Evolutionary conservation across 176 grass and related monocot genomes (phyloP).

Genomic region (Chrysopogon serrulatus): DNA sequence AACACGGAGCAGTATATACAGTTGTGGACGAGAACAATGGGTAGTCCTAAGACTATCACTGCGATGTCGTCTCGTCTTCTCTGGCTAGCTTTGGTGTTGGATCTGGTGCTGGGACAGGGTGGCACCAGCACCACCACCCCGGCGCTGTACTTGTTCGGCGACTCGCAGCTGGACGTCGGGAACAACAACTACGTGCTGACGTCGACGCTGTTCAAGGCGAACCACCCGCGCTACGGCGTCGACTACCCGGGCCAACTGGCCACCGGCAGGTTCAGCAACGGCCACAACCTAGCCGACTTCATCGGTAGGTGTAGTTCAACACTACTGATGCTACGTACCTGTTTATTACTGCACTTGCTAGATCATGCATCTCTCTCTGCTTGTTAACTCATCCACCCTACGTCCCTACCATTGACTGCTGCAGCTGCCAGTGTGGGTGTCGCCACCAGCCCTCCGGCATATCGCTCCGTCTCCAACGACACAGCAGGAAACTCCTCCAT

Average conservation of each 20-base stretch:
- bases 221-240: conserved; percentile 55
- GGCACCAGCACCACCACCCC: not conserved
- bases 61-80: not conserved
- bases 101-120: not conserved
- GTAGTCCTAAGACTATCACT: too few species aligned
- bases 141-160: conserved; percentile 63
- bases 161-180: conserved; percentile 59
- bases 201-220: conserved; percentile 25
- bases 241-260: conserved; percentile 45
- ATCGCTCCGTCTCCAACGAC: conserved; percentile 25
- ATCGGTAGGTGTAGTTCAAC: too few species aligned
- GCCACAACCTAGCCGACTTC: conserved; percentile 58
- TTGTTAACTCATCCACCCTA: too few species aligned
- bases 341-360: too few species aligned
- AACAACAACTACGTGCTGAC: conserved; percentile 56
- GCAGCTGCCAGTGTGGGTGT: conserved; percentile 48
- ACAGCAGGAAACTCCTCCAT: conserved; percentile 20
- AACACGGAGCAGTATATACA: too few species aligned
- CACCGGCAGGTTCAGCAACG: conserved; percentile 74
- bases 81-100: not conserved
- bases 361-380: too few species aligned
- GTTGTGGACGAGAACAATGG: too few species aligned
- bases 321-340: too few species aligned
- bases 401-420: too few species aligned
- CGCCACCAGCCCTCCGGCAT: conserved; percentile 28